Evolutionary conservation across 2,329 filamentous ascomycete genomes (phyloP), one percentile per base, ranked within the genome.

Genomic region (Hypomyces perniciosus): DNA sequence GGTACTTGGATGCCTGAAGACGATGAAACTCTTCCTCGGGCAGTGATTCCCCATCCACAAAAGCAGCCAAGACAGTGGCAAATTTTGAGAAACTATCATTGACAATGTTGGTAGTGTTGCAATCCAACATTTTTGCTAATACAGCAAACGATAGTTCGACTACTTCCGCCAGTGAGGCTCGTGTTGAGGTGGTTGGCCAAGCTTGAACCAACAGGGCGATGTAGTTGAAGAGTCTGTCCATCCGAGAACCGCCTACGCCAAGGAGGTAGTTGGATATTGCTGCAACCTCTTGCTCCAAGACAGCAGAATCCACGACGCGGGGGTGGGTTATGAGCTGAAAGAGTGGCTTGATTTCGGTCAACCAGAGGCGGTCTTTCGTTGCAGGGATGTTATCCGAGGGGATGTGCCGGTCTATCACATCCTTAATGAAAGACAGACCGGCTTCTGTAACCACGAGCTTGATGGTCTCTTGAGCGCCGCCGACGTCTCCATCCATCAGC

Each of bases 211-310:
- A 29, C 1, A 46, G 48, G 4, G 54, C 42, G 9, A 70, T 56
- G 31, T 66, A 67, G 8, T 56, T 54, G 50, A 68, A 72, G 4
- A 73, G 53, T 0, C 29, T 52, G 1, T 46, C 56, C 56, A 72
- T 64, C 9, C 65, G 59, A 9, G 46, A 40, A 4, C 65, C 67
- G 1, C 66, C 64, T 30, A 68, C 52, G 6, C 71, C 71, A 6
- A 62, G 51, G 0, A 72, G 46, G 42, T 64, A 68, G 35, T 65
- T 69, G 54, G 63, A 68, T 12, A 72, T 61, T 0, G 44, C 48
- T 3, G 65, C 62, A 1, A 71, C 65, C 33, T 72, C 57, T 34
- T 67, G 62, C 47, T 74, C 71, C 10, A 74, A 57, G 0, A 72
- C 59, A 8, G 66, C 63, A 6, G 69, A 73, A 42, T 68, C 63